Evolutionary conservation across 768 basidiomycete genomes (phyloP).

Genomic region (Tulasnella sp.): DNA sequence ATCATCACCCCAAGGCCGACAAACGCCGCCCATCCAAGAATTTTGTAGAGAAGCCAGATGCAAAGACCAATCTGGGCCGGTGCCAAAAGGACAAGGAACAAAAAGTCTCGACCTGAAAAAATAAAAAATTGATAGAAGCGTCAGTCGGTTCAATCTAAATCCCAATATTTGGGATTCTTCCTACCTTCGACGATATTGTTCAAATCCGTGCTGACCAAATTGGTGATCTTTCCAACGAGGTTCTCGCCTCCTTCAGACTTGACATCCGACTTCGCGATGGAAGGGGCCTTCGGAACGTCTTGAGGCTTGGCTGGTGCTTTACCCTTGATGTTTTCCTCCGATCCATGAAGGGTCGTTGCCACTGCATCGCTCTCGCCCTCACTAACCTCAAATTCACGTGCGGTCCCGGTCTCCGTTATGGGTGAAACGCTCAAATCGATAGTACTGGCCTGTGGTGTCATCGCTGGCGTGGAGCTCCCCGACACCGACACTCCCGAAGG

Average conservation of each 20-base stretch:
- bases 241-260: conserved; percentile 31
- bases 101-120: conserved; percentile 26
- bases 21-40: conserved; percentile 49
- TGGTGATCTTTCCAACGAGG: conserved; percentile 69
- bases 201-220: conserved; percentile 59
- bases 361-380: no score
- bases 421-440: no score
- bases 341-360: no score
- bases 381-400: no score
- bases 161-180: no score
- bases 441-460: conserved; percentile 1
- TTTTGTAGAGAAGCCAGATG: conserved; percentile 34
- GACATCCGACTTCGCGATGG: not conserved
- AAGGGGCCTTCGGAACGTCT: no score
- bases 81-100: conserved; percentile 29
- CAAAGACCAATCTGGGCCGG: conserved; percentile 36
- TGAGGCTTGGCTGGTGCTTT: no score
- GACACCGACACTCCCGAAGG: conserved; percentile 21
- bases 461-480: conserved; percentile 19
- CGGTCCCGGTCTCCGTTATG: no score
- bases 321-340: no score
- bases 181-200: conserved; percentile 29
- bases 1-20: conserved; percentile 47
- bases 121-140: not conserved
- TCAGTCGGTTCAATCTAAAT: no score